phyloP scores from a whole-genome alignment of 768 basidiomycete genomes.

The Dentipellis sp. region DNA sequence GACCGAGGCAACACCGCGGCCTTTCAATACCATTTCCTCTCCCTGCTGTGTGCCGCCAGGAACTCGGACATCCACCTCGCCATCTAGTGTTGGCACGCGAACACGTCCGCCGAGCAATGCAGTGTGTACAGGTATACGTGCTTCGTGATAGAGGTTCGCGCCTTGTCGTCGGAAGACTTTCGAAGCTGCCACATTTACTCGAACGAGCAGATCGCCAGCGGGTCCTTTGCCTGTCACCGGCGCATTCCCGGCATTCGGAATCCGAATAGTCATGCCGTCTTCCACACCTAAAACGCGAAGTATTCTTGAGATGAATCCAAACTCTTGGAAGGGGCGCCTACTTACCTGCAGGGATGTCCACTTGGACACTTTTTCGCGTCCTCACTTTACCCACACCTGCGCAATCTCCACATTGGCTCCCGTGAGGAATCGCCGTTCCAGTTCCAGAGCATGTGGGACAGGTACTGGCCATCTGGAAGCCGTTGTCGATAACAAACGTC shows the following conservation, averaged over 20 bases:
- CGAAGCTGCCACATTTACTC: conserved; percentile 77
- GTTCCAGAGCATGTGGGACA: conserved; percentile 76
- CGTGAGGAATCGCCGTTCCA: conserved; percentile 72
- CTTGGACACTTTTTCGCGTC: conserved; percentile 62
- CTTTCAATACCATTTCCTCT: conserved; percentile 92
- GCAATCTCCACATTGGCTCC: conserved; percentile 71
- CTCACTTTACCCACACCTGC: conserved; percentile 85
- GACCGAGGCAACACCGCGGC: conserved; percentile 67
- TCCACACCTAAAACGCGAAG: conserved; percentile 59
- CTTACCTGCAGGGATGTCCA: conserved; percentile 82
- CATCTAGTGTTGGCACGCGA: conserved; percentile 89
- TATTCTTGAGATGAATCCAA: background rate
- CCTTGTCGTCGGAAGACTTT: conserved; percentile 88
- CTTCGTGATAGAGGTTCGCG: conserved; percentile 81
- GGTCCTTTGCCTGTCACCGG: conserved; percentile 72
- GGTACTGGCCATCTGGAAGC: conserved; percentile 95
- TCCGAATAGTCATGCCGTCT: conserved; percentile 85
- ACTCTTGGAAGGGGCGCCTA: conserved; percentile 9
- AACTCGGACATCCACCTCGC: conserved; percentile 90
- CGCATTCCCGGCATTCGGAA: conserved; percentile 77
- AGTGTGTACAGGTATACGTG: conserved; percentile 81
- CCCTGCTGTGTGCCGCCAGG: conserved; percentile 93
- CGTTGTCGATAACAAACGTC: conserved; percentile 84
- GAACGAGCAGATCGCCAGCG: conserved; percentile 79
- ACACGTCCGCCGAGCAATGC: conserved; percentile 92